A percentile compares a stretch with the other conserved stretches of the same genome.
These are phyloP conservation scores for Nicotiana paniculata DNA, from an alignment of 257 asterid genomes.

Conservation along the genomic window DNA sequence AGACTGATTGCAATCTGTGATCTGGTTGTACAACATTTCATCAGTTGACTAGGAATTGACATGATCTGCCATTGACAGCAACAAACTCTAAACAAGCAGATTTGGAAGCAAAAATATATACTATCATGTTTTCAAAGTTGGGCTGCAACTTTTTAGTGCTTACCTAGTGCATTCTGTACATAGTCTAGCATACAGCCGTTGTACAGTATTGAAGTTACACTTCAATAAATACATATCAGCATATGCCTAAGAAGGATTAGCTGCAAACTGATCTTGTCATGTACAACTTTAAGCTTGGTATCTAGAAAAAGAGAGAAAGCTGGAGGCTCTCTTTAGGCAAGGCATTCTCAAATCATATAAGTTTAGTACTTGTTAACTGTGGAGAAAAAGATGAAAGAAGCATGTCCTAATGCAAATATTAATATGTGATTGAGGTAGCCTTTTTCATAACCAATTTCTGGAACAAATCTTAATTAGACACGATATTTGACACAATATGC, in stretches of 20 bases:
- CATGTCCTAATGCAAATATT: background rate
- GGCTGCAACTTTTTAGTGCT: background rate
- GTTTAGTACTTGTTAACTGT: background rate
- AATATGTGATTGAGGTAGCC: background rate
- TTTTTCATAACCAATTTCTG: background rate
- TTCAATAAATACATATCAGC: background rate
- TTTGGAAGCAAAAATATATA: background rate
- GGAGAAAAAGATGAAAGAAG: background rate
- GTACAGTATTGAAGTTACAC: background rate
- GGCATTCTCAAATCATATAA: background rate
- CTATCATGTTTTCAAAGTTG: background rate
- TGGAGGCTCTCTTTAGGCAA: background rate
- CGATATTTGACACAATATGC: background rate
- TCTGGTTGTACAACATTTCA: slow-evolving; percentile 15
- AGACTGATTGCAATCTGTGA: slow-evolving; percentile 39
- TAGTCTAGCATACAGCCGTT: background rate
- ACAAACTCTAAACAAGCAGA: background rate
- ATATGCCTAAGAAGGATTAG: background rate
- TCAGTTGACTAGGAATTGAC: slow-evolving; percentile 7
- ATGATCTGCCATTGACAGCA: background rate
- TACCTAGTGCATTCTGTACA: background rate
- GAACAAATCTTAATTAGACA: background rate
- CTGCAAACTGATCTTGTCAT: background rate
- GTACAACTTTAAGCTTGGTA: background rate
- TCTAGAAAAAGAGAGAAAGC: background rate